Percentiles rank a stretch among this genome's conserved stretches.
Conservation (phyloP, 306 rosid genomes). For the Lagenaria siceraria region DNA sequence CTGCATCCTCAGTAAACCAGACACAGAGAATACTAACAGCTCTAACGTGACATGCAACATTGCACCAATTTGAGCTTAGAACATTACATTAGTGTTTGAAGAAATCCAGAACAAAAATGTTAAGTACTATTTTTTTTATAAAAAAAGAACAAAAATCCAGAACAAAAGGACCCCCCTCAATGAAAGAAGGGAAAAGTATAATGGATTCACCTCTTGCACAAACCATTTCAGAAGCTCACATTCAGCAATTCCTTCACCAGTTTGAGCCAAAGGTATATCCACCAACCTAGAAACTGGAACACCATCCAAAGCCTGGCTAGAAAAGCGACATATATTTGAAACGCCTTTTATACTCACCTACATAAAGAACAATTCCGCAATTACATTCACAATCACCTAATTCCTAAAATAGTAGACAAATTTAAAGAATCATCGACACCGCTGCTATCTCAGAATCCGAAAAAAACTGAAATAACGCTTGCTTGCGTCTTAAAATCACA, state of each 20-base stretch:
- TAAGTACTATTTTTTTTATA: too few species aligned
- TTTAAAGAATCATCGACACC: not conserved
- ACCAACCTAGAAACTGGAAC: slow-evolving; percentile 32
- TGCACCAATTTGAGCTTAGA: not conserved
- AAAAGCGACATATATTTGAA: slow-evolving; percentile 29
- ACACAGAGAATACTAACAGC: not conserved
- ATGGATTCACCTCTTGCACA: slow-evolving; percentile 60
- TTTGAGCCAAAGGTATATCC: slow-evolving; percentile 82
- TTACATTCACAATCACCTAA: not conserved
- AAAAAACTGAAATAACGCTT: not conserved
- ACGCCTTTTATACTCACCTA: slow-evolving; percentile 19
- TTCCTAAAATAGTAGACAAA: not conserved
- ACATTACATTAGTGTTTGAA: not conserved
- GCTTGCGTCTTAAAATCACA: not conserved
- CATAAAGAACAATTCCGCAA: slow-evolving; percentile 3
- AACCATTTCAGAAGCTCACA: slow-evolving; percentile 96
- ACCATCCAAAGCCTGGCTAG: slow-evolving; percentile 33
- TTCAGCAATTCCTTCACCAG: slow-evolving; percentile 99
- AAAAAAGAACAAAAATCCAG: too few species aligned
- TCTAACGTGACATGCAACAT: not conserved
- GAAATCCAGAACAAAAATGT: not conserved
- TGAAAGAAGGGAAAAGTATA: not conserved
- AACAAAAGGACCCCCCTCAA: not conserved
- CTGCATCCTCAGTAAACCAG: not conserved
- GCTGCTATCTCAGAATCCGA: not conserved